Conservation (phyloP, 2,329 filamentous ascomycete species). For the Penicillium sp. region DNA sequence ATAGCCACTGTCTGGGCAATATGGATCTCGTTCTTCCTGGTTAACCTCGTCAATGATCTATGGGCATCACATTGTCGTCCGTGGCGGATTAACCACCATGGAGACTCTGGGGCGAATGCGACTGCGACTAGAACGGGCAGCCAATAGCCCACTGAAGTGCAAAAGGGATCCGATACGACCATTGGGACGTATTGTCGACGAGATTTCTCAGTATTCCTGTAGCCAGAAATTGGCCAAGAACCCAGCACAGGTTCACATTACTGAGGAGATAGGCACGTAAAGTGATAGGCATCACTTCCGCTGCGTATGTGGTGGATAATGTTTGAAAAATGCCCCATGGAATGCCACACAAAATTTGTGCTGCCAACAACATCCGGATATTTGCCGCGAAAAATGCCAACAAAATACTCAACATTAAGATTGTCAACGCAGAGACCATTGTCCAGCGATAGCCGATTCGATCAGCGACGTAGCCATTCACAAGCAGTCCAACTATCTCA, state of each 20-base stretch:
- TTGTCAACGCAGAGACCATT: not conserved
- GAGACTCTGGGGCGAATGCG: not conserved
- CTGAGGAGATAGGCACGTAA: not conserved
- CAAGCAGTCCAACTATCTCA: not conserved
- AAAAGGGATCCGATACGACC: not conserved
- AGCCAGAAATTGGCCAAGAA: not conserved
- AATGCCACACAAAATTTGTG: not conserved
- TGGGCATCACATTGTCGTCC: not conserved
- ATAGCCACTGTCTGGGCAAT: not conserved
- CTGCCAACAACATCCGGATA: not conserved
- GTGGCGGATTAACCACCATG: not conserved
- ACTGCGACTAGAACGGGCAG: not conserved
- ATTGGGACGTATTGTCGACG: not conserved
- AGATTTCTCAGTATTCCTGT: not conserved
- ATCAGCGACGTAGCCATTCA: not conserved
- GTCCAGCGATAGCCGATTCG: not conserved
- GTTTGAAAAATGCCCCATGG: not conserved
- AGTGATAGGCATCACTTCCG: not conserved
- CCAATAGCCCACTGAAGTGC: not conserved
- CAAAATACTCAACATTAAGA: not conserved
- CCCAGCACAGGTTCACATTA: not conserved
- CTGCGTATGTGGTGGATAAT: not conserved
- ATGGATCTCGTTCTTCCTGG: not conserved
- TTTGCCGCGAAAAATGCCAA: not conserved
- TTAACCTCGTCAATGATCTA: not conserved